A percentile compares a stretch with the other conserved stretches of the same genome.
Conservation (phyloP, 2,329 filamentous ascomycete species). For the Conoideocrella luteorostrata region DNA sequence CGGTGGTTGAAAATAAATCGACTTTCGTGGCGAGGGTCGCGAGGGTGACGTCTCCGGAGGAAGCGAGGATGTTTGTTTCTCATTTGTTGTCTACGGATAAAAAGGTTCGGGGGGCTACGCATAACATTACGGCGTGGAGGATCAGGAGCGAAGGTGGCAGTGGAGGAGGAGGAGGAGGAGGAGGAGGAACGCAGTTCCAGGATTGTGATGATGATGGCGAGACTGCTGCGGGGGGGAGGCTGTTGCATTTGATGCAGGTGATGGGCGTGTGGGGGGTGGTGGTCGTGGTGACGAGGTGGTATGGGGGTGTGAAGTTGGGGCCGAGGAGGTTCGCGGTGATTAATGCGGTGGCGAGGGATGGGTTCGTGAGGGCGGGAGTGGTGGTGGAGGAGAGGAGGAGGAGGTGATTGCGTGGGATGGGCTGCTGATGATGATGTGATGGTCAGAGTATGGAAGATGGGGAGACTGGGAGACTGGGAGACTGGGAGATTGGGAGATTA, state of each 20-base stretch:
- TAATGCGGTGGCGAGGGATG: slow-evolving; percentile 78
- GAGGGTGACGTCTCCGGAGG: slow-evolving; percentile 52
- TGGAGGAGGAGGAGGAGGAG: no score
- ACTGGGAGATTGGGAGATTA: no score
- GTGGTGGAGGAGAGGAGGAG: slow-evolving; percentile 42
- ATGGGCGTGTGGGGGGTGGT: slow-evolving; percentile 93
- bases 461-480: no score
- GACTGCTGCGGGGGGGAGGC: slow-evolving; percentile 76
- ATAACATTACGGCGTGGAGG: slow-evolving; percentile 94
- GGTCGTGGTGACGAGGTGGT: slow-evolving; percentile 93
- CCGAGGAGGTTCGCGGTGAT: slow-evolving; percentile 88
- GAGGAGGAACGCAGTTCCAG: slow-evolving; percentile 49
- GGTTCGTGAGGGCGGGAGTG: slow-evolving; percentile 70
- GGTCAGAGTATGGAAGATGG: no score
- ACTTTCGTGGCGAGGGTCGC: slow-evolving; percentile 68
- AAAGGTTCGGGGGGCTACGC: slow-evolving; percentile 77
- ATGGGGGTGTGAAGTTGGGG: slow-evolving; percentile 83
- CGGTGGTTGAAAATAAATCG: slow-evolving; percentile 75
- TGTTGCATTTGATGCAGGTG: slow-evolving; percentile 86
- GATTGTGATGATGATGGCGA: slow-evolving; percentile 97
- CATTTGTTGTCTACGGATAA: slow-evolving; percentile 78
- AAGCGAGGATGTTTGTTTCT: slow-evolving; percentile 65
- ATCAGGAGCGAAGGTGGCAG: slow-evolving; percentile 65
- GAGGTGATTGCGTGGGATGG: slow-evolving; percentile 15
- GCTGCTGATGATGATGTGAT: background rate